Base-by-base conservation (phyloP, 805 yeast species). In the Candida berthetii region DNA sequence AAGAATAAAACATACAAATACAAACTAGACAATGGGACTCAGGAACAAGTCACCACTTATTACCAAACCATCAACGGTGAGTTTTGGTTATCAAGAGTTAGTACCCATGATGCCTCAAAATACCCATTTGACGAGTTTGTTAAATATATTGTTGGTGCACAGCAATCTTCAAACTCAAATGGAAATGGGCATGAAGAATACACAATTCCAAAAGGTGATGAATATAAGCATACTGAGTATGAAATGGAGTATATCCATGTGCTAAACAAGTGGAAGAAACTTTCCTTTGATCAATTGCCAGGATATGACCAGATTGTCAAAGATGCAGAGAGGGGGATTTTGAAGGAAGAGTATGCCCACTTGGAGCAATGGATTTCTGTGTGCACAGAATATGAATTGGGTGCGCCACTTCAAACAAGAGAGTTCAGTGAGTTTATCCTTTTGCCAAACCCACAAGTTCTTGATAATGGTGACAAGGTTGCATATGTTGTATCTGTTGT, bases 401-500 rank as follows among this genome's bases (percentile, higher is more conserved):
- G 62, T 9, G 47, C 52, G 14, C 53, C 62, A 3, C 44, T 62
- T 33, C 44, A 48, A 11, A 53, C 57, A 7, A 47, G 68, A 36
- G 61, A 56, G 32, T 63, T 63, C 45, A 53, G 54, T 44, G 61
- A 60, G 31, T 56, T 52, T 1, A 53, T 57, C 57, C 55, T 15
- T 45, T 42, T 27, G 11, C 25, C 17, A 11, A 19, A 15, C 11
- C 41, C 41, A n/a, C 16, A 34, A 13, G 16, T 19, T 13, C 16
- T 9, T n/a, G n/a, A 15, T 15, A 4, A 19, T 25, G 16, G 22
- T 11, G 2, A 15, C 24, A 7, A 58, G 32, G 1, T 14, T 19
- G 47, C 55, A 4, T 40, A 53, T 40, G 55, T 61, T 6, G 46
- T 62, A 1, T 48, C 58, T 1, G 36, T 61, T 13, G 57, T 54